Base-by-base conservation (phyloP, 495 filamentous ascomycete species). In the Lasiosphaeria hispida region DNA sequence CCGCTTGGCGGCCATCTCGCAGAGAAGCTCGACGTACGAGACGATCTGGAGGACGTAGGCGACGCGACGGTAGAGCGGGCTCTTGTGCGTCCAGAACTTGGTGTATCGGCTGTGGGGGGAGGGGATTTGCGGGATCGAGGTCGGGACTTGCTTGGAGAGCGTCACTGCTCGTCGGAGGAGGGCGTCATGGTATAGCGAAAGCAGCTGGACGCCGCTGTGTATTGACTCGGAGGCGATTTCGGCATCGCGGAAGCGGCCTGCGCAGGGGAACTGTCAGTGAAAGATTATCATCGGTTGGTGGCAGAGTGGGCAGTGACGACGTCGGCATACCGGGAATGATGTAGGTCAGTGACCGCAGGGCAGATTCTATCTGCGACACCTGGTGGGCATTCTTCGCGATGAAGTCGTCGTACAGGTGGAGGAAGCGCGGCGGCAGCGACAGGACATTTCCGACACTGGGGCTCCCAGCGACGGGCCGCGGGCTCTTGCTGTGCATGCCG, bases 171-270 rank as follows among this genome's bases (percentile, higher is more conserved):
- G 80, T 49, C 85, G 82, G 19, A 98, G 90, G 40, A 98, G 84
- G 38, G 87, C 84, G 72, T 97, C 92, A 79, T 97, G 92, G 74
- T 97, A 97, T 57, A 97, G 81, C 10, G 93, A 92, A 55, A 98
- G 82, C 10, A 98, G 80, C 65, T 96, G 91, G 35, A 97, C 87
- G 55, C 85, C 83, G 40, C 87, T 90, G 65, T 98, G 92, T 15
- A 97, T 82, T 52, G 88, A 91, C 76, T 98, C 94, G 60, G 94
- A 96, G 57, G 93, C 87, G 62, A 97, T 84, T 69, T 96, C 92
- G 36, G 92, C 89, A 68, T 97, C 92, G 61, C 91, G 85, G 72
- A 95, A 96, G 49, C 92, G 91, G 57, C 92, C 90, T 92, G 60
- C 3, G 14, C 7, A 10, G n/a, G 1, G 10, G 45, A 35, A 41